Conservation (phyloP, 345 rosid species). For the Aquilaria sinensis region DNA sequence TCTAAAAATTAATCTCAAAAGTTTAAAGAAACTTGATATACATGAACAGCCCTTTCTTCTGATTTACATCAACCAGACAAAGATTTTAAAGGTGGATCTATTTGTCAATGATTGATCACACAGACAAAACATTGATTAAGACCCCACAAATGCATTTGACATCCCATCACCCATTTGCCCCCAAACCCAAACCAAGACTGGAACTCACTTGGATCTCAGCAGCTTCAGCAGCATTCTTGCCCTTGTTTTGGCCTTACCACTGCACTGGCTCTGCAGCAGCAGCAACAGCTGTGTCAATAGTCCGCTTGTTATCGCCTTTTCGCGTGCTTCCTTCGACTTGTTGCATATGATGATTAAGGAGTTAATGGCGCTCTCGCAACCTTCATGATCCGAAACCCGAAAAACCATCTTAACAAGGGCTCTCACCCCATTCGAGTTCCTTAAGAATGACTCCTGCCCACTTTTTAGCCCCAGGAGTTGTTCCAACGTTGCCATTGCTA, state of each 20-base stretch:
- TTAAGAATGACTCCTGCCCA: conserved; percentile 30
- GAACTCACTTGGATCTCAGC: conserved; percentile 39
- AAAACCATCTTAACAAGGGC: conserved; percentile 51
- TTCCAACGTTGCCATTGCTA: conserved; percentile 37
- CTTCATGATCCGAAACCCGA: conserved; percentile 53
- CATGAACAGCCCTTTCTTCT: no score
- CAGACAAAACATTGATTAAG: background rate
- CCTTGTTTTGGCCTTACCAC: conserved; percentile 38
- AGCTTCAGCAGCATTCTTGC: conserved; percentile 46
- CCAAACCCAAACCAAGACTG: conserved; percentile 8
- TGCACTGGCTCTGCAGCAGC: conserved; percentile 60
- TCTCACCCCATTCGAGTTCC: conserved; percentile 24
- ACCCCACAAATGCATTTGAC: background rate
- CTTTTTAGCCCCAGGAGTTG: conserved; percentile 24
- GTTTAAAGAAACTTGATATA: no score
- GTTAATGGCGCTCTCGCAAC: conserved; percentile 45
- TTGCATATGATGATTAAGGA: conserved; percentile 35
- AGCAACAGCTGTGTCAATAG: conserved; percentile 42
- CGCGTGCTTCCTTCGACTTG: conserved; percentile 38
- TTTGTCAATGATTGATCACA: background rate
- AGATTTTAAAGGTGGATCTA: background rate
- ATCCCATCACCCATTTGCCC: background rate
- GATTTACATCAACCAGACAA: no score
- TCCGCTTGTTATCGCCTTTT: conserved; percentile 38
- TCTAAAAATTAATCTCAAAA: no score